Conservation (phyloP, 2,329 filamentous ascomycete genomes). For the Talaromyces sp. region DNA sequence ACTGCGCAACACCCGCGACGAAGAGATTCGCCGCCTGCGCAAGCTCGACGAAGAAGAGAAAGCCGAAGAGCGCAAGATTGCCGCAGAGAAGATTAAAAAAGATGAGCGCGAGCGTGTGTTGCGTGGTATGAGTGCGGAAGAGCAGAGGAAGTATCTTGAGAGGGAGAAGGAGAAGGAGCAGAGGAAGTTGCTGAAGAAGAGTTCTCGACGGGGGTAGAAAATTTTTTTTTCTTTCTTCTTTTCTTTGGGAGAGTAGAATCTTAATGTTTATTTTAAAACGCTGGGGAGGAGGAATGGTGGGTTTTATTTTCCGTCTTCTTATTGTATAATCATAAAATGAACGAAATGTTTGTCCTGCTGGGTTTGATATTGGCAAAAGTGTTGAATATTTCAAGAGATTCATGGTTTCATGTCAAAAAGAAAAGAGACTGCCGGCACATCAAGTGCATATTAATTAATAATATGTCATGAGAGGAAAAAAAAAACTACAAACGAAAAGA, state of each 20-base stretch:
- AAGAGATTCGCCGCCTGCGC: conserved; percentile 72
- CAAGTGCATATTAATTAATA: neutral
- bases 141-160: conserved; percentile 80
- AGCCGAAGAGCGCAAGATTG: conserved; percentile 54
- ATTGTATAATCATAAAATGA: neutral
- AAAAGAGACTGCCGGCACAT: neutral
- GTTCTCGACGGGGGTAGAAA: conserved; percentile 10
- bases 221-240: neutral
- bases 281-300: neutral
- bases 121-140: conserved; percentile 71
- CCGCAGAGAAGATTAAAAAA: conserved; percentile 65
- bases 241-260: neutral
- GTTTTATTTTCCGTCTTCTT: neutral
- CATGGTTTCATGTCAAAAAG: neutral
- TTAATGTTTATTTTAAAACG: neutral
- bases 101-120: conserved; percentile 83
- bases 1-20: conserved; percentile 73
- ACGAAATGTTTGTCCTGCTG: neutral
- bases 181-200: conserved; percentile 59
- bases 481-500: neutral
- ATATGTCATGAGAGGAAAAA: neutral
- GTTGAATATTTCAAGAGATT: neutral
- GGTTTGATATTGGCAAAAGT: neutral
- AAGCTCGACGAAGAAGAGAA: conserved; percentile 70
- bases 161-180: conserved; percentile 73